phyloP scores from a whole-genome alignment of 2,329 filamentous ascomycete species.

The Graphilbum ipis-grandicollis region DNA sequence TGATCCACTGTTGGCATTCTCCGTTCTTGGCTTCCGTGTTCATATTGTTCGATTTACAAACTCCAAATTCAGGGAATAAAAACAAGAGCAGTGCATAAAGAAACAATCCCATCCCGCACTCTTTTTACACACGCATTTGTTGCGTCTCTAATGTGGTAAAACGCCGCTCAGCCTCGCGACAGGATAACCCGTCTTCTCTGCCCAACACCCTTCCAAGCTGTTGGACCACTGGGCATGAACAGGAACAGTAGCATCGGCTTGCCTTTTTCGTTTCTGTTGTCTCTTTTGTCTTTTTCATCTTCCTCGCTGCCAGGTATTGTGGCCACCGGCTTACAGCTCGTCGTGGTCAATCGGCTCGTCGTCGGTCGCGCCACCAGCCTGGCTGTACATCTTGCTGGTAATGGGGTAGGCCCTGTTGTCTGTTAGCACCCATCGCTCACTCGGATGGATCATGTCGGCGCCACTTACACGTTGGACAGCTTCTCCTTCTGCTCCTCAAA shows the following conservation, averaged over 20 bases:
- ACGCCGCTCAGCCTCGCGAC: neutral
- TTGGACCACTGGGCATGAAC: neutral
- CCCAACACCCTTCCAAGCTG: neutral
- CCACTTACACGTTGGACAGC: slow-evolving; percentile 55
- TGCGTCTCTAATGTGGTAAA: neutral
- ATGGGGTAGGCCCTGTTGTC: slow-evolving; percentile 66
- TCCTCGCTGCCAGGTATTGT: neutral
- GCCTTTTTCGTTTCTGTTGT: neutral
- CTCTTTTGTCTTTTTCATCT: neutral
- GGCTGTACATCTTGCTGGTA: slow-evolving; percentile 90
- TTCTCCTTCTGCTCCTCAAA: slow-evolving; percentile 99
- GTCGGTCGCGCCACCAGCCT: slow-evolving; percentile 43
- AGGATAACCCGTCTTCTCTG: neutral
- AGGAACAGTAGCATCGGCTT: neutral
- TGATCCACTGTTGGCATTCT: too few relatives aligned
- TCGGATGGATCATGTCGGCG: too few relatives aligned
- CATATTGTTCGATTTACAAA: too few relatives aligned
- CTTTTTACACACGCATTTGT: neutral
- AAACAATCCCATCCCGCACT: too few relatives aligned
- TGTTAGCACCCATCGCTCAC: too few relatives aligned
- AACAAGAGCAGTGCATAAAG: too few relatives aligned
- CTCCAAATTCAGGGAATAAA: too few relatives aligned
- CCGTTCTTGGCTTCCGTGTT: too few relatives aligned
- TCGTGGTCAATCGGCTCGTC: slow-evolving; percentile 57
- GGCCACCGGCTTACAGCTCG: slow-evolving; percentile 61